Base-by-base conservation (phyloP, 148 eudicot genomes). In the Euryodendron excelsum region DNA sequence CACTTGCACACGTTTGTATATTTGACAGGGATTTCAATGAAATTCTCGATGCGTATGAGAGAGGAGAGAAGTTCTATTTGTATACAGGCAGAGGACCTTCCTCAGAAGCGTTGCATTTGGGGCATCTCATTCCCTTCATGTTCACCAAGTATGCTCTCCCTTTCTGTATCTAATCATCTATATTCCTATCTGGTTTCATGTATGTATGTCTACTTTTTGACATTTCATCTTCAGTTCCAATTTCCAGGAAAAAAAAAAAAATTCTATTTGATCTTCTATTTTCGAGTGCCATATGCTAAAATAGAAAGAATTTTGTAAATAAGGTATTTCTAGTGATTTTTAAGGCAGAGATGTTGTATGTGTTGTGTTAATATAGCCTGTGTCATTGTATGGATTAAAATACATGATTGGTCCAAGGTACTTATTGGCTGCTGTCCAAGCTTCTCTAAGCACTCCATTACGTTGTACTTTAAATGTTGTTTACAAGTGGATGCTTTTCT, bases 41-140 rank as follows among this genome's bases (percentile, higher is more conserved):
- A 9, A 81, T 95, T 39, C 88, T 95, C 61, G 96, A 95, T 85
- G 93, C 97, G 0, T 95, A 89, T 67, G 99, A 95, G 79, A 88
- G 81, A 82, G 94, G 98, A 21, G 90, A 93, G 31, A 95, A 91
- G 85, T 95, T 95, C 58, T 95, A 93, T 77, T 74, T 95, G 66
- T 95, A 95, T 79, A 95, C 99, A 0, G 99, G 99, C 21, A 88
- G 99, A 73, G 99, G 99, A 12, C 97, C 99, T 1, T 95, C 99
- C 0, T 95, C 99, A 6, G 99, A 95, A 84, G 87, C 99, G 15
- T 73, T 95, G 86, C 99, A 95, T 88, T 82, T 95, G 85, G 98
- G 99, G 5, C 99, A 95, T 93, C 89, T 95, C 30, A 78, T 95
- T 36, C 99, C 99, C 11, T 95, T 95, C 72, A 93, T 93, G 99